Percentiles rank a stretch among this genome's conserved stretches.
Conservation (phyloP, 1,139 yeast genomes). For the Saccharomyces hybrid region DNA sequence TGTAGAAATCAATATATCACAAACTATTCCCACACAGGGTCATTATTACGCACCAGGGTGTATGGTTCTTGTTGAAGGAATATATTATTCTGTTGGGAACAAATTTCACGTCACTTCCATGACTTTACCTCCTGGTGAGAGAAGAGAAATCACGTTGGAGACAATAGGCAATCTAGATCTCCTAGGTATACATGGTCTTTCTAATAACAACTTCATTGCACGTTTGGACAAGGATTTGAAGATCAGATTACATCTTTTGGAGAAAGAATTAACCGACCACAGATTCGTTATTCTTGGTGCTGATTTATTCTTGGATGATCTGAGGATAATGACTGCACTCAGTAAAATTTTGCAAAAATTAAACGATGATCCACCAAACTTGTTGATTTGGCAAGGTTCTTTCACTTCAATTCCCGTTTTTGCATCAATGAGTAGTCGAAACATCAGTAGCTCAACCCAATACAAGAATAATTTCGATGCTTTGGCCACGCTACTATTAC, state of each 20-base stretch:
- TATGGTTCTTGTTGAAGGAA: constrained; percentile 78
- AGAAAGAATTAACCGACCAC: constrained; percentile 49
- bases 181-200: constrained; percentile 48
- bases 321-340: constrained; percentile 51
- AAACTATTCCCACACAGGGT: constrained; percentile 58
- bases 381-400: constrained; percentile 60
- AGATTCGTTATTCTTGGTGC: constrained; percentile 66
- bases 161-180: constrained; percentile 77
- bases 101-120: constrained; percentile 72
- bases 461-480: constrained; percentile 73
- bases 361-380: constrained; percentile 48
- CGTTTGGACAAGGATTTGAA: constrained; percentile 56
- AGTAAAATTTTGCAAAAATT: constrained; percentile 49
- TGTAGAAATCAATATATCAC: constrained; percentile 63
- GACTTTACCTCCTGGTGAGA: constrained; percentile 86
- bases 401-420: constrained; percentile 55
- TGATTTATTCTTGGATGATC: constrained; percentile 59
- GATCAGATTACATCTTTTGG: constrained; percentile 48
- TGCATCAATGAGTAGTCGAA: constrained; percentile 37
- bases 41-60: constrained; percentile 74
- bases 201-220: constrained; percentile 35
- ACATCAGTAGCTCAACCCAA: constrained; percentile 35
- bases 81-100: constrained; percentile 53
- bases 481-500: constrained; percentile 49
- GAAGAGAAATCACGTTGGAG: constrained; percentile 55